Percentiles rank a stretch among this genome's conserved stretches.
Conservation (phyloP, 306 rosid genomes). For the Biancaea sappan region DNA sequence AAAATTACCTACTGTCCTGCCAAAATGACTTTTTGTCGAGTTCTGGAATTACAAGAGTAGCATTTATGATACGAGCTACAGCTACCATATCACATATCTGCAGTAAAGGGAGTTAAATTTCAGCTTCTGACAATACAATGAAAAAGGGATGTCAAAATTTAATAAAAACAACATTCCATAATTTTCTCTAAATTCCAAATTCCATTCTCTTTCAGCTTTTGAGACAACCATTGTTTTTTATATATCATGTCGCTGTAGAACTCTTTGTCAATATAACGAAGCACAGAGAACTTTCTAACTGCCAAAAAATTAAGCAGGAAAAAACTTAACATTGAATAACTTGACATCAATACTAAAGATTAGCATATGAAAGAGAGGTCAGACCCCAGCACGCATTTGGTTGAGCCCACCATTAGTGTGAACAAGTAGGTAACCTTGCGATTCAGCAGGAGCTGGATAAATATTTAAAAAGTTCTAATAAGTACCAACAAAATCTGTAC, state of each 20-base stretch:
- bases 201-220: background rate
- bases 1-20: constrained; percentile 78
- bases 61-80: constrained; percentile 86
- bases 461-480: constrained; percentile 28
- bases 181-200: constrained; percentile 24
- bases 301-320: background rate
- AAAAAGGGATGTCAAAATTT: constrained; percentile 22
- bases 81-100: constrained; percentile 99
- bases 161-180: constrained; percentile 7
- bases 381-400: constrained; percentile 98
- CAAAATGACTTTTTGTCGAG: constrained; percentile 92
- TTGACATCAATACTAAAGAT: background rate
- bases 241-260: constrained; percentile 1
- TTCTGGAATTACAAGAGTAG: constrained; percentile 92
- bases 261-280: constrained; percentile 17
- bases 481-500: constrained; percentile 14
- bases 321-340: constrained; percentile 14
- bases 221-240: background rate
- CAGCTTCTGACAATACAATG: constrained; percentile 22
- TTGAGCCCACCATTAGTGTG: constrained; percentile 96
- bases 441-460: constrained; percentile 63
- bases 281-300: background rate
- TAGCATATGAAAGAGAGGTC: constrained; percentile 32
- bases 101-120: constrained; percentile 36
- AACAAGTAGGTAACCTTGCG: constrained; percentile 82